phyloP scores from a whole-genome alignment of 768 basidiomycete species.

The Leccinum arenicola region DNA sequence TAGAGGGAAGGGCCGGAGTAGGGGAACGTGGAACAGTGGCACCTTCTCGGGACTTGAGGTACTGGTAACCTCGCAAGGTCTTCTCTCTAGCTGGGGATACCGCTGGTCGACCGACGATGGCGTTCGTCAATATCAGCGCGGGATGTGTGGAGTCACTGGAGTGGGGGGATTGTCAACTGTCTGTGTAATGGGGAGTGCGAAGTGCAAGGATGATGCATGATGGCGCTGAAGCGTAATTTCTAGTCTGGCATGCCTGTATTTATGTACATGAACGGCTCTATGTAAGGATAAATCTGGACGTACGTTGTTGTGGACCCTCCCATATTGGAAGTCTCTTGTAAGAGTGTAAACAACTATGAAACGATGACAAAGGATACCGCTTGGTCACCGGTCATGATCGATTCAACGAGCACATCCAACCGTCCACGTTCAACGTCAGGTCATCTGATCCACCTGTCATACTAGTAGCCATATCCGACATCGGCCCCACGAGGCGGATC shows the following conservation, averaged over 20 bases:
- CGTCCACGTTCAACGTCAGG: conserved; percentile 59
- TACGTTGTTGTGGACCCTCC: too few species aligned
- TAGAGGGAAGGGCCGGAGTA: background rate
- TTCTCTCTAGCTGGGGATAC: background rate
- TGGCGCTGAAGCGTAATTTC: too few species aligned
- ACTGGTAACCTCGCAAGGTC: too few species aligned
- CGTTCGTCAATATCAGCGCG: background rate
- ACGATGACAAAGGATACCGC: conserved; percentile 39
- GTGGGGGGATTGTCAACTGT: background rate
- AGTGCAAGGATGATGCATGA: too few species aligned
- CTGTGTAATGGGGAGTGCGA: background rate
- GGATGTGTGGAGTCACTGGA: background rate
- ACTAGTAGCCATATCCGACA: conserved; percentile 57
- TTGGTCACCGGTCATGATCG: conserved; percentile 72
- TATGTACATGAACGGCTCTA: too few species aligned
- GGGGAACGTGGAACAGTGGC: too few species aligned
- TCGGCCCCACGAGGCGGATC: conserved; percentile 65
- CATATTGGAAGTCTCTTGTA: conserved; percentile 27
- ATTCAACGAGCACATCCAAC: conserved; percentile 50
- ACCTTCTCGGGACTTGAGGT: too few species aligned
- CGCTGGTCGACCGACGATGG: background rate
- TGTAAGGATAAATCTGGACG: too few species aligned
- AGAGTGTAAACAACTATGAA: conserved; percentile 14
- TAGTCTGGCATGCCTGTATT: too few species aligned
- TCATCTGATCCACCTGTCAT: conserved; percentile 66